Conservation (phyloP, 2,329 filamentous ascomycete species). For the Trichophyton benhamiae region DNA sequence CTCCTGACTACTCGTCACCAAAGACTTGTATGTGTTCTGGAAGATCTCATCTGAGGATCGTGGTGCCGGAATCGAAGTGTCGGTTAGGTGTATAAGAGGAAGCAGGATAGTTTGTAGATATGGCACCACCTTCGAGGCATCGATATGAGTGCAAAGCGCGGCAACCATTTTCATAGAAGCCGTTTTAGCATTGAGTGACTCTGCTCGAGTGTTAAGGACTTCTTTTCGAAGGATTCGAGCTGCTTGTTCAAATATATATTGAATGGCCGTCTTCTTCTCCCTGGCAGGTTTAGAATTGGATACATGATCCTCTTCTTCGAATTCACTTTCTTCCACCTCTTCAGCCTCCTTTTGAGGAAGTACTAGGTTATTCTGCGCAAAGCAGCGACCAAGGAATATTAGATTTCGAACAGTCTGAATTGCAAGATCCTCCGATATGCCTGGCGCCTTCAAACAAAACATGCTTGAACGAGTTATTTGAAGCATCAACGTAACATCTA, state of each 20-base stretch:
- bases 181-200: conserved; percentile 59
- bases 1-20: conserved; percentile 62
- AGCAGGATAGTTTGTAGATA: conserved; percentile 54
- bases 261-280: conserved; percentile 43
- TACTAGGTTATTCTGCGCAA: conserved; percentile 44
- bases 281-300: conserved; percentile 13
- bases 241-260: conserved; percentile 67
- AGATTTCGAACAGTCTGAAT: conserved; percentile 69
- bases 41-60: conserved; percentile 60
- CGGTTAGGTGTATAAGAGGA: conserved; percentile 71
- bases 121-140: conserved; percentile 44
- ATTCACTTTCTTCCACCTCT: conserved; percentile 32
- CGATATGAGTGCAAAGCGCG: conserved; percentile 52
- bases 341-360: conserved; percentile 28
- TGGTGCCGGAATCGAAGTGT: conserved; percentile 59
- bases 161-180: conserved; percentile 64
- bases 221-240: conserved; percentile 70
- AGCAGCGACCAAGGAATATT: conserved; percentile 62
- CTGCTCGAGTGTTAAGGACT: conserved; percentile 47
- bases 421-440: conserved; percentile 61
- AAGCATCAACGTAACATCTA: conserved; percentile 54
- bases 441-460: conserved; percentile 48
- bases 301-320: conserved; percentile 29
- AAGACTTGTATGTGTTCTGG: conserved; percentile 53
- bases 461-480: conserved; percentile 46